These are phyloP conservation scores for Diaporthe capsici DNA, from an alignment of 2,329 filamentous ascomycete species.

Conservation along the genomic window DNA sequence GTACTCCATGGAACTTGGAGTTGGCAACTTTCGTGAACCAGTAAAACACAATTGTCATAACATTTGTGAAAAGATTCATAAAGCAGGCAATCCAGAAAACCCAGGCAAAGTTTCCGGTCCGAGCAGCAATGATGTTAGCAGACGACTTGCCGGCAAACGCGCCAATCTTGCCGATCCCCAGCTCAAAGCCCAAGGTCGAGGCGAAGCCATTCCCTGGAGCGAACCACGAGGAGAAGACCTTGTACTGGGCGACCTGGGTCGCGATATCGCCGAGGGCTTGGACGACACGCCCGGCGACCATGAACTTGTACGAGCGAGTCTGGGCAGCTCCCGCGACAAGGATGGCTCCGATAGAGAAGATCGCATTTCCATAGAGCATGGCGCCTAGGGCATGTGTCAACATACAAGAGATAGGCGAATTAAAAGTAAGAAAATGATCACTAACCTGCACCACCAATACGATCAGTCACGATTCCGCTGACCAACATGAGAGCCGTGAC, in stretches of 20 bases:
- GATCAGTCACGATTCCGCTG: conserved; percentile 70
- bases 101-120: conserved; percentile 72
- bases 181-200: conserved; percentile 71
- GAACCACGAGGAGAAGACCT: conserved; percentile 76
- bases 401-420: not conserved
- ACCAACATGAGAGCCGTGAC: conserved; percentile 67
- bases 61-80: conserved; percentile 75
- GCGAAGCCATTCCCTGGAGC: conserved; percentile 73
- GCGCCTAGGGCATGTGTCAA: conserved; percentile 53
- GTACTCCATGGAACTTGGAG: conserved; percentile 59
- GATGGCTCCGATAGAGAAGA: conserved; percentile 71
- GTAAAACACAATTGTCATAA: conserved; percentile 66
- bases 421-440: not conserved
- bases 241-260: conserved; percentile 75
- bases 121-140: conserved; percentile 70
- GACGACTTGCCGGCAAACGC: conserved; percentile 72
- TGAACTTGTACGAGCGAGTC: conserved; percentile 70
- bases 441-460: conserved; percentile 68
- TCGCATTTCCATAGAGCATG: conserved; percentile 71
- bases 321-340: conserved; percentile 70
- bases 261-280: conserved; percentile 73
- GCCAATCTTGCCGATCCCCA: conserved; percentile 73
- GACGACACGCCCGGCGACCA: conserved; percentile 70
- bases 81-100: conserved; percentile 73
- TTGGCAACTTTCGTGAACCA: conserved; percentile 68